Conservation (phyloP, 169 alveolate species). For the Theileria sp. region DNA sequence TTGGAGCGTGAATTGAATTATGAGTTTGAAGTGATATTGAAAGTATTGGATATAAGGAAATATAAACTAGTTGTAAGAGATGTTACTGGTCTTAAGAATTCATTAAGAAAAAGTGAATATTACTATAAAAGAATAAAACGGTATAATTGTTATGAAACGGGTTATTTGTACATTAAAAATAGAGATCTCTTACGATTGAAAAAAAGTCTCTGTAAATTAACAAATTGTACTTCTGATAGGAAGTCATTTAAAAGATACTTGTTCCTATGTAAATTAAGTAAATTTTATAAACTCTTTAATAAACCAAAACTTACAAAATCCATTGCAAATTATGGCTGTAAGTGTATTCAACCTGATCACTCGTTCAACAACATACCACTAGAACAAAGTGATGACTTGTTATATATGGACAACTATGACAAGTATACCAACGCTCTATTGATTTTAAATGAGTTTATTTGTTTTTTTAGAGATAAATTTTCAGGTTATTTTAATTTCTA, state of each 20-base stretch:
- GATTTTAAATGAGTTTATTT: not conserved
- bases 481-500: not conserved
- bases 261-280: slow-evolving; percentile 23
- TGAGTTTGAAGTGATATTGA: not conserved
- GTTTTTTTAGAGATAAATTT: not conserved
- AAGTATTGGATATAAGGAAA: not conserved
- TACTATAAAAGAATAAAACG: not conserved
- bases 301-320: slow-evolving; percentile 16
- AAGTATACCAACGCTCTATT: not conserved
- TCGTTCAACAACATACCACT: not conserved
- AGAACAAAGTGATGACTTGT: slow-evolving; percentile 16
- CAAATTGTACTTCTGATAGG: not conserved
- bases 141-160: not conserved
- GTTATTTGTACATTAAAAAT: not conserved
- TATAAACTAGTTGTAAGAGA: not conserved
- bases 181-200: not conserved
- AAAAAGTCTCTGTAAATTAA: not conserved
- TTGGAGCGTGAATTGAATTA: not conserved
- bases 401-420: not conserved
- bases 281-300: slow-evolving; percentile 8
- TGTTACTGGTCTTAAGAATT: not conserved
- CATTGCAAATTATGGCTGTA: slow-evolving; percentile 34
- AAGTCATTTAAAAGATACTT: not conserved
- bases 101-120: not conserved
- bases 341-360: slow-evolving; percentile 1